Conservation (phyloP, 768 basidiomycete species). For the Mycena epipterygia region DNA sequence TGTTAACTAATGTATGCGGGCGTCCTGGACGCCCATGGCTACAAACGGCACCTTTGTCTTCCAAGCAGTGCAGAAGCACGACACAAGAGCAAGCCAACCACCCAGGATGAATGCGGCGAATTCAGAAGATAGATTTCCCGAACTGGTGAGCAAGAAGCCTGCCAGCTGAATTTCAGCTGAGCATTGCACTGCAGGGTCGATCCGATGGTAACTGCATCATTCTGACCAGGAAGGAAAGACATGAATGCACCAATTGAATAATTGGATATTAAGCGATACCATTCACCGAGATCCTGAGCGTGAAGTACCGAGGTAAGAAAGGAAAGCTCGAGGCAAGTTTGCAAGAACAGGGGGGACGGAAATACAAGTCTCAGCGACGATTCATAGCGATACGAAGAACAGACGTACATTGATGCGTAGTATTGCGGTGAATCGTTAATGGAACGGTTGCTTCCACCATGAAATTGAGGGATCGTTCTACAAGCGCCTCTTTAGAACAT, state of each 20-base stretch:
- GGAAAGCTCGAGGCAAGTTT: not conserved
- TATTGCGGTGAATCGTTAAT: constrained; percentile 9
- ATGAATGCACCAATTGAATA: constrained; percentile 5
- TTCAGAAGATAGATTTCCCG: too few species aligned
- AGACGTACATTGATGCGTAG: constrained; percentile 3
- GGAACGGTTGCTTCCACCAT: not conserved
- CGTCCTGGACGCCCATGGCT: too few species aligned
- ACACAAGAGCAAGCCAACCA: not conserved
- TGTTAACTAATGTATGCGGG: too few species aligned
- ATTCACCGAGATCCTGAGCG: not conserved
- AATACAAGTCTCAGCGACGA: constrained; percentile 6
- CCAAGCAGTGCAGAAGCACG: constrained; percentile 4
- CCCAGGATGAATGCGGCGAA: too few species aligned
- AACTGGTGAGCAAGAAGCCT: too few species aligned
- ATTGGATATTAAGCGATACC: constrained; percentile 1
- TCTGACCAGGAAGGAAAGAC: not conserved
- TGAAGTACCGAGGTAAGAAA: constrained; percentile 3
- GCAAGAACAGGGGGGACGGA: not conserved
- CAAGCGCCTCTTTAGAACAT: too few species aligned
- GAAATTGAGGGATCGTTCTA: too few species aligned
- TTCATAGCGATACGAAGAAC: constrained; percentile 8
- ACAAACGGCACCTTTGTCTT: constrained; percentile 5
- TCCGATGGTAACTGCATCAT: too few species aligned
- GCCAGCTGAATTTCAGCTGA: too few species aligned
- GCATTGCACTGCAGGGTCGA: too few species aligned